Conservation (phyloP, 306 rosid genomes). For the Quercus cerris region DNA sequence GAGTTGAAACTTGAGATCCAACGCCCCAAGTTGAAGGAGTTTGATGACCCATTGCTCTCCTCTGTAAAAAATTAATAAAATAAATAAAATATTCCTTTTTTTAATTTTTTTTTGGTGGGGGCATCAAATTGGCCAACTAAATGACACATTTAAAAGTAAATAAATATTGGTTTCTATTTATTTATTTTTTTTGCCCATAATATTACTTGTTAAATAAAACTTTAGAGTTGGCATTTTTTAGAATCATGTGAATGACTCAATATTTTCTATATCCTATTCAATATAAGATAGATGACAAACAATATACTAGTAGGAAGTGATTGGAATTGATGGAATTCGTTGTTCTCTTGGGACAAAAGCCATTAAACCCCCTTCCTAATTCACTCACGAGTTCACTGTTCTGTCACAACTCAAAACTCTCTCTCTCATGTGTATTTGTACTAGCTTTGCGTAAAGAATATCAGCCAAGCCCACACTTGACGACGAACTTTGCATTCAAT, state of each 20-base stretch:
- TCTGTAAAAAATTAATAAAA: too few species aligned
- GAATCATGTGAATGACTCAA: neutral
- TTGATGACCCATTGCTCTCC: too few species aligned
- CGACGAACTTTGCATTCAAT: constrained; percentile 15
- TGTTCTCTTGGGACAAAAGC: neutral
- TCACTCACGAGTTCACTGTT: constrained; percentile 36
- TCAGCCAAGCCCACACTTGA: neutral
- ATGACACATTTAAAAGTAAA: too few species aligned
- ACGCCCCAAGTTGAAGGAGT: too few species aligned
- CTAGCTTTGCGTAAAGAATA: neutral
- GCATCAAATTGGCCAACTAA: neutral
- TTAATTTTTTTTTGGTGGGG: too few species aligned
- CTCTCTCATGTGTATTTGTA: neutral
- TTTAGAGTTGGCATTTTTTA: neutral
- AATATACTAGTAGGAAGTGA: neutral
- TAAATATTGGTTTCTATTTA: too few species aligned
- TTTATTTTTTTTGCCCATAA: neutral
- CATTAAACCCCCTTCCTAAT: neutral
- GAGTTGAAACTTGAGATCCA: too few species aligned
- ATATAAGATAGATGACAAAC: neutral
- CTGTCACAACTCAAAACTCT: constrained; percentile 1
- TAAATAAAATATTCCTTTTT: too few species aligned
- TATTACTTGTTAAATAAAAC: neutral
- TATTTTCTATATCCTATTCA: too few species aligned
- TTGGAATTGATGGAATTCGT: neutral